Evolutionary conservation across 345 rosid genomes (phyloP).

Genomic region (Eucalyptus caleyi): DNA sequence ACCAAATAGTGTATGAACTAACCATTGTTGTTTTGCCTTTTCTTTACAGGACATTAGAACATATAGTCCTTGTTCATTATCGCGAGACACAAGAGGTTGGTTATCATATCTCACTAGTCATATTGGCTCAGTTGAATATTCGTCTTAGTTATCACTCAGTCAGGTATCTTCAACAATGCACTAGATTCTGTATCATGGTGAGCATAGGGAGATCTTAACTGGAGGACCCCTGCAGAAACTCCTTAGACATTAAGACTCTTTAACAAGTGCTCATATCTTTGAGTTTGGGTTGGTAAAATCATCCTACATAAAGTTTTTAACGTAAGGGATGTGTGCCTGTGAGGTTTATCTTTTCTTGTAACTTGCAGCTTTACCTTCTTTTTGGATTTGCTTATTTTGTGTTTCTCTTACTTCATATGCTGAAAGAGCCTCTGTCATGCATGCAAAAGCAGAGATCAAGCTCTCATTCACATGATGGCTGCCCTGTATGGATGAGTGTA

Average conservation of each 20-base stretch:
- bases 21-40: neutral
- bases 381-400: neutral
- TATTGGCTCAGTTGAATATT: neutral
- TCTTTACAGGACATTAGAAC: constrained; percentile 61
- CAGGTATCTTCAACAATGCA: neutral
- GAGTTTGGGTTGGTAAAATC: neutral
- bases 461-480: neutral
- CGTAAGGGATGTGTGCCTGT: neutral
- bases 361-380: neutral
- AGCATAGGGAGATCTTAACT: neutral
- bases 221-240: neutral
- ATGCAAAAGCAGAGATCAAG: neutral
- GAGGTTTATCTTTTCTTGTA: neutral
- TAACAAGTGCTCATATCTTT: neutral
- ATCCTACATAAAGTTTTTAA: neutral
- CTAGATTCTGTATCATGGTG: neutral
- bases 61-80: constrained; percentile 95
- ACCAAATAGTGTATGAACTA: neutral
- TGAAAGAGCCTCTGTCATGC: neutral
- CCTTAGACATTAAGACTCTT: neutral
- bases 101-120: neutral
- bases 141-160: neutral
- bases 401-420: neutral
- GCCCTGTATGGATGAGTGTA: neutral
- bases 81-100: constrained; percentile 97